Evolutionary conservation across 164 flowering plant genomes (phyloP).

Genomic region (Aristolochia californica): DNA sequence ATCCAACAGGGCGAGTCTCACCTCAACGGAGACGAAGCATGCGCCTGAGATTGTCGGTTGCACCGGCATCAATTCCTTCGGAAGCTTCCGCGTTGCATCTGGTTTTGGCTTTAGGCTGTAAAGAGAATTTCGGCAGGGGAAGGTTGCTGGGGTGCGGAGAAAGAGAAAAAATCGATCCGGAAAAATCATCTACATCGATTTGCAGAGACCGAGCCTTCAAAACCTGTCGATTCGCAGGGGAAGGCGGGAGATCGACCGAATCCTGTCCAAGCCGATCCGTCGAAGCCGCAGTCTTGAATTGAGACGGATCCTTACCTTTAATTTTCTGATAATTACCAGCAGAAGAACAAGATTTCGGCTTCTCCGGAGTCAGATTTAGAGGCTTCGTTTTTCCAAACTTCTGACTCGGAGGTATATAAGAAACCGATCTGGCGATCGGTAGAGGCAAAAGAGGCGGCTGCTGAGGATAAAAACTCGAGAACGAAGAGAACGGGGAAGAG

Average conservation of each 20-base stretch:
- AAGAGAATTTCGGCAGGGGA: constrained; percentile 67
- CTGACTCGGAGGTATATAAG: not conserved
- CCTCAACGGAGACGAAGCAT: constrained; percentile 23
- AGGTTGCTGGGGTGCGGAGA: constrained; percentile 79
- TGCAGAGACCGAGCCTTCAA: not conserved
- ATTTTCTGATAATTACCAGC: not conserved
- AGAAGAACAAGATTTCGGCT: not conserved
- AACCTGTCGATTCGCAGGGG: too few species aligned
- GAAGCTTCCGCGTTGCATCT: constrained; percentile 47
- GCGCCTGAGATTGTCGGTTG: constrained; percentile 29
- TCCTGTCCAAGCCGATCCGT: not conserved
- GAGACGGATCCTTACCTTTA: not conserved
- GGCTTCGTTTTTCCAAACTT: not conserved
- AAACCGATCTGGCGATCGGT: not conserved
- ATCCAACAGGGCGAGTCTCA: not conserved
- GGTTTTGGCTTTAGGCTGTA: constrained; percentile 34
- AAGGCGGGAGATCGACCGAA: not conserved
- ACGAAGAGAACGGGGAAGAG: not conserved
- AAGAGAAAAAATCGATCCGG: constrained; percentile 24
- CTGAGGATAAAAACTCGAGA: not conserved
- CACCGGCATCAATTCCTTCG: constrained; percentile 27
- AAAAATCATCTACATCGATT: constrained; percentile 15
- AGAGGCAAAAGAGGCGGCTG: constrained; percentile 7
- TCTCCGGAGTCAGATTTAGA: not conserved
- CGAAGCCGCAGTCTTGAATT: not conserved